Percentiles rank a stretch among this genome's conserved stretches.
Evolutionary conservation across 345 rosid species (phyloP).

Genomic region (Mallotus nudiflorus): DNA sequence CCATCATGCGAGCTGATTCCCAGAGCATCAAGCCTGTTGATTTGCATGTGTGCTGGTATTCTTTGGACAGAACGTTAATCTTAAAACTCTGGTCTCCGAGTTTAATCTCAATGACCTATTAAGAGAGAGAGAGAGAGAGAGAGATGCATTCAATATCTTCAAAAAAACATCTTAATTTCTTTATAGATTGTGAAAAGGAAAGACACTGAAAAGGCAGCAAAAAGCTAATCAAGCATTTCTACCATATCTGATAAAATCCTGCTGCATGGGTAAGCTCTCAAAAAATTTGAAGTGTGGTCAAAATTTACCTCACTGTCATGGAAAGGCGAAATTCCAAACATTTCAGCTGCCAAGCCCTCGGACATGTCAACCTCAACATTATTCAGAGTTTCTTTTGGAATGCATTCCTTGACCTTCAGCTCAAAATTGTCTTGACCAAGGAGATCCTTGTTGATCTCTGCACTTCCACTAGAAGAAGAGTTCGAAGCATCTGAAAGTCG

Average conservation of each 20-base stretch:
- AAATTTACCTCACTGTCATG: conserved; percentile 55
- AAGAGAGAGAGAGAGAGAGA: not conserved
- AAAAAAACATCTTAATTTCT: not conserved
- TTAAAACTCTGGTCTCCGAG: conserved; percentile 42
- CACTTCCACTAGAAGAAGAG: conserved; percentile 20
- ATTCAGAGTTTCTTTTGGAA: conserved; percentile 26
- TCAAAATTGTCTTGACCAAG: conserved; percentile 25
- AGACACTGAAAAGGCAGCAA: not conserved
- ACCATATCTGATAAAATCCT: not conserved
- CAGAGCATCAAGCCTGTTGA: conserved; percentile 94
- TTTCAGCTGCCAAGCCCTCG: conserved; percentile 70
- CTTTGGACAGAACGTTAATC: conserved; percentile 66
- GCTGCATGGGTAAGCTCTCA: not conserved
- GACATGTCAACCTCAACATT: conserved; percentile 65
- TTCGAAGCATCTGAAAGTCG: conserved; percentile 33
- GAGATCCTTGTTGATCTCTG: conserved; percentile 30
- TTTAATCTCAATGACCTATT: conserved; percentile 51
- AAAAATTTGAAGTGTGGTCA: conserved; percentile 6
- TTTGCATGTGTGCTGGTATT: conserved; percentile 85
- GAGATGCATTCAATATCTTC: not conserved
- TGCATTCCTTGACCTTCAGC: conserved; percentile 20
- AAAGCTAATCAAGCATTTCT: not conserved
- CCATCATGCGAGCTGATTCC: conserved; percentile 91
- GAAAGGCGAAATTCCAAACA: conserved; percentile 68
- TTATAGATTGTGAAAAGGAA: not conserved